phyloP scores from a whole-genome alignment of 306 rosid genomes.

The Lathyrus aphaca region DNA sequence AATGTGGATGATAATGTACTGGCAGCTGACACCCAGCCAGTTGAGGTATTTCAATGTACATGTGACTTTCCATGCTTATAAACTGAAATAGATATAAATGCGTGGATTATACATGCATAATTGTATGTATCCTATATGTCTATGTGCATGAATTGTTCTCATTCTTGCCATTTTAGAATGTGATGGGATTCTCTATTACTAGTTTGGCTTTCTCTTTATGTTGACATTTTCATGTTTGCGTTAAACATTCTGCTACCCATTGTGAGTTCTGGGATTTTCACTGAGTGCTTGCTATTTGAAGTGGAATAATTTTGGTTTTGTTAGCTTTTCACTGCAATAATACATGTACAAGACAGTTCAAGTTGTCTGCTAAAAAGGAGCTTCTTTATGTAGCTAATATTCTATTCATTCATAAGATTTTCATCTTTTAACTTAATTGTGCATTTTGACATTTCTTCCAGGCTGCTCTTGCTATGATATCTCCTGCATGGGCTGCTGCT shows the following conservation, averaged over 20 bases:
- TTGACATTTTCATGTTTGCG: slow-evolving; percentile 6
- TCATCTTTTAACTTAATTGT: slow-evolving; percentile 29
- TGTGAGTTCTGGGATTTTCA: slow-evolving; percentile 4
- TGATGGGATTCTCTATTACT: slow-evolving; percentile 10
- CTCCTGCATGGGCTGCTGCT: slow-evolving; percentile 99
- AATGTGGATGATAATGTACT: slow-evolving; percentile 69
- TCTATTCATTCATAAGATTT: slow-evolving; percentile 23
- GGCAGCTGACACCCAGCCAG: slow-evolving; percentile 74
- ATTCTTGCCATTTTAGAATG: slow-evolving; percentile 17
- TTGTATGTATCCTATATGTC: slow-evolving; percentile 8
- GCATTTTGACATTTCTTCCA: slow-evolving; percentile 48
- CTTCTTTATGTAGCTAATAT: slow-evolving; percentile 18
- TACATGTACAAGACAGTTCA: slow-evolving; percentile 7
- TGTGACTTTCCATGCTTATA: slow-evolving; percentile 1
- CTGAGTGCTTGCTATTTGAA: slow-evolving; percentile 18
- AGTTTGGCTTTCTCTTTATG: slow-evolving; percentile 10
- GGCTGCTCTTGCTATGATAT: slow-evolving; percentile 90
- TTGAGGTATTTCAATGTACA: slow-evolving; percentile 62
- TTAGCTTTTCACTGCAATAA: slow-evolving; percentile 25
- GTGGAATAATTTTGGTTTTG: slow-evolving; percentile 1
- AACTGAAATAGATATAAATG: slow-evolving; percentile 23
- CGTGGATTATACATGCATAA: slow-evolving; percentile 10
- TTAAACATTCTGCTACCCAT: slow-evolving; percentile 7
- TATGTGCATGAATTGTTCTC: slow-evolving; percentile 11
- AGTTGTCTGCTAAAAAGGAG: slow-evolving; percentile 4